Conservation (phyloP, 306 rosid species). For the Quercus alba region DNA sequence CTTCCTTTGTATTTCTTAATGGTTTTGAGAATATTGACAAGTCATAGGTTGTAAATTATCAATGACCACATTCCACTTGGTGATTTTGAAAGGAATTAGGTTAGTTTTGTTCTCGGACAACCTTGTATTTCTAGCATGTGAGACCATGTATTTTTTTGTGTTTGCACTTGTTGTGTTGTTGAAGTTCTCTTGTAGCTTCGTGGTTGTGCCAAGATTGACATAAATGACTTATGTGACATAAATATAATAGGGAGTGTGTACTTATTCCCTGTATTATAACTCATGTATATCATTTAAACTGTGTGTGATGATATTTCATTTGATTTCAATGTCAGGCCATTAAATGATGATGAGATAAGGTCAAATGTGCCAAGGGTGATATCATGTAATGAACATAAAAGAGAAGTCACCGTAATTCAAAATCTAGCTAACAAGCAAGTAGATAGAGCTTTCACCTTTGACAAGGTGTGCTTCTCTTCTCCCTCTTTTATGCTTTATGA, state of each 20-base stretch:
- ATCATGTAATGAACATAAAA: conserved; percentile 73
- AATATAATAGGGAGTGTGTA: neutral
- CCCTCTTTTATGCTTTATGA: neutral
- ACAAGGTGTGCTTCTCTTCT: conserved; percentile 60
- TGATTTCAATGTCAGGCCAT: conserved; percentile 52
- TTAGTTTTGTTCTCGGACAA: neutral
- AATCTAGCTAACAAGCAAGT: conserved; percentile 83
- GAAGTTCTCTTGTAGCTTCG: neutral
- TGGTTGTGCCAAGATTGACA: neutral
- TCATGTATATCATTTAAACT: neutral
- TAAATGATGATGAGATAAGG: conserved; percentile 72
- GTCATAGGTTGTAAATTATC: neutral
- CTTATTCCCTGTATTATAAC: neutral
- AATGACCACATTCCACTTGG: neutral
- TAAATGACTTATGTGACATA: neutral
- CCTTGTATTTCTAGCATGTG: neutral
- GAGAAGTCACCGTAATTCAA: conserved; percentile 82
- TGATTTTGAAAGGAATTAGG: neutral
- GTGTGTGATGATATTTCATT: neutral
- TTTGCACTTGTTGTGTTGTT: neutral
- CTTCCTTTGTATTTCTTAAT: neutral
- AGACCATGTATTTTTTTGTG: neutral
- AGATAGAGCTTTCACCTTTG: conserved; percentile 79
- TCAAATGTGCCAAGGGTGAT: conserved; percentile 56
- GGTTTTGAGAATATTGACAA: neutral